A percentile compares a stretch with the other conserved stretches of the same genome.
phyloP scores from a whole-genome alignment of 1,284 basidiomycete species.

The Fistulinella staudtii region DNA sequence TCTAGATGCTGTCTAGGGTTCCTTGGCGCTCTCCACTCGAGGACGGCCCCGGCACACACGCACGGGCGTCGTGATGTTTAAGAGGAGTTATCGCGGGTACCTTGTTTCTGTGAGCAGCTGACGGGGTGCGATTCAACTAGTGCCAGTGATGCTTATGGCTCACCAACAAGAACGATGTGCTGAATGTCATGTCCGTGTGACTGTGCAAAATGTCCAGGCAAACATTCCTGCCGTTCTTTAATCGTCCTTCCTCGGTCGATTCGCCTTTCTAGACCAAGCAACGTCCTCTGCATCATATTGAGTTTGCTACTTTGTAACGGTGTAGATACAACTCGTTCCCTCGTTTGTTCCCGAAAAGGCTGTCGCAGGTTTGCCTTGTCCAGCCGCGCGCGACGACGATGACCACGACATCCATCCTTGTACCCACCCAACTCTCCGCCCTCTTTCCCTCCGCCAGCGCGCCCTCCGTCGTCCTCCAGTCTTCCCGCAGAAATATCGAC shows the following conservation, averaged over 20 bases:
- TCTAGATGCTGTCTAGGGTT: conserved; percentile 1
- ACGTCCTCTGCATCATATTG: too few species aligned
- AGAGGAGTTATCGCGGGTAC: too few species aligned
- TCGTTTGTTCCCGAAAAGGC: conserved; percentile 24
- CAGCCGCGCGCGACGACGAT: too few species aligned
- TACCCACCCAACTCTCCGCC: conserved; percentile 62
- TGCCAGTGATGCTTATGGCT: too few species aligned
- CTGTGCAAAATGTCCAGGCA: conserved; percentile 4
- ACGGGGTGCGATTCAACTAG: too few species aligned
- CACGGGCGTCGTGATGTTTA: too few species aligned
- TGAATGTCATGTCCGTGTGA: conserved; percentile 30
- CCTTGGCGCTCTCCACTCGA: conserved; percentile 1
- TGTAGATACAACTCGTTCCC: background rate
- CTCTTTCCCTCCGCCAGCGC: conserved; percentile 52
- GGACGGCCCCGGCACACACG: too few species aligned
- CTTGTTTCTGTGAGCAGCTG: too few species aligned
- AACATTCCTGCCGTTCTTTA: conserved; percentile 1
- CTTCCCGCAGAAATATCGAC: conserved; percentile 39
- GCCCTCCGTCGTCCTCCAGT: conserved; percentile 52
- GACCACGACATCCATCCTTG: conserved; percentile 43
- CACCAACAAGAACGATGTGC: conserved; percentile 4
- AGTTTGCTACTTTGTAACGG: too few species aligned
- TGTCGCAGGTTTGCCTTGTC: conserved; percentile 10
- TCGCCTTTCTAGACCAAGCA: conserved; percentile 14
- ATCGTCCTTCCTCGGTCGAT: conserved; percentile 13